Evolutionary conservation across 1,139 yeast genomes (phyloP), one percentile per base, ranked within the genome.

Genomic region (Yamadazyma songkhlaensis): DNA sequence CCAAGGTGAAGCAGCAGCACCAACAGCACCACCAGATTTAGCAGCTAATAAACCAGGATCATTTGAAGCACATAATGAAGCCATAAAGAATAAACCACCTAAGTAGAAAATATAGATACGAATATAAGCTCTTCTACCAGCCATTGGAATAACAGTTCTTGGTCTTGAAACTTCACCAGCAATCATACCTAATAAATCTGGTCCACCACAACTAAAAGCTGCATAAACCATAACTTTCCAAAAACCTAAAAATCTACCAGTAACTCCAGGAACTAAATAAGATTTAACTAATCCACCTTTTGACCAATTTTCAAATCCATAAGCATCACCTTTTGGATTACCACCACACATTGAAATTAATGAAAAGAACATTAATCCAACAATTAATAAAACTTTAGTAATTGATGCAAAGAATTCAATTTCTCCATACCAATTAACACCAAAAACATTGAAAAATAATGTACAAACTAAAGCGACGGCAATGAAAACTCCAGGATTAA

Each of bases 121-220:
- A 35, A 63, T 52, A 44, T 62, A 64, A 2, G 67, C 55, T 45
- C 67, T 56, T 44, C 52, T 59, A 25, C 67, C 66, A 9, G 68
- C 69, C 44, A 55, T 43, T 0, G 64, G 62, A 24, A 66, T 60
- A 24, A 51, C 55, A 32, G 53, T 60, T 37, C 72, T 50, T 9
- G 71, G 71, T 34, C 54, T 50, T 17, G 50, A 37, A 20, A 64
- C 57, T 48, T 66, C 72, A 29, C 65, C 59, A 9, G 68, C 53
- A 37, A 62, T 54, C 55, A 63, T 49, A 6, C 60, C 64, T 40
- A 65, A 52, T 33, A 63, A 46, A 43, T 71, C 69, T 3, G 74
- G 66, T 2, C 77, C 77, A 11, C 70, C 65, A 44, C 72, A 72
- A 21, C 67, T 54, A 40, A 64, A 66, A 4, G 69, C 71, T 25